Base-by-base conservation (phyloP, 768 basidiomycete genomes). In the Boletus pseudopeckii region DNA sequence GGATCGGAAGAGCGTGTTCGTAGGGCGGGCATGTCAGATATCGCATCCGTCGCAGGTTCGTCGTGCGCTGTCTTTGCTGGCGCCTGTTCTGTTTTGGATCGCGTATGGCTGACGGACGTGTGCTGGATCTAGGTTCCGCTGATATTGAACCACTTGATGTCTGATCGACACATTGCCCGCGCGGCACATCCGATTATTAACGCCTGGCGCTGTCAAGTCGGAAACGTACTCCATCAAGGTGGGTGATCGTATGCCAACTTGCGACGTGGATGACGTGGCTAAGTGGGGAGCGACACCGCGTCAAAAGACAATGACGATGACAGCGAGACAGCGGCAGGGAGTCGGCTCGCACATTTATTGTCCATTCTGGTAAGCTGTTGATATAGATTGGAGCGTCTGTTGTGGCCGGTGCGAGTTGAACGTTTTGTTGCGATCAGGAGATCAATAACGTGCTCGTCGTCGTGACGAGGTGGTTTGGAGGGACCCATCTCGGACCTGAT, bases 391-490 rank as follows among this genome's bases (percentile, higher is more conserved):
- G 40, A 22, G 17, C 39, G 14, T 36, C 2, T 26, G 6, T 37
- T 11, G 7, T 37, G 18, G 2, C 20, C 52, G 24, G 50, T 32
- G 34, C 6, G 8, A 17, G 26, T n/a, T 36, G 22, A n/a, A 56
- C 10, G 3, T 13, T 22, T 39, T 44, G 37, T 52, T 20, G 30
- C 32, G 30, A 51, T 50, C 59, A 91, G 90, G 90, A 92, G 55
- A 77, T 88, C 20, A 81, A 85, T 54, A 80, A 95, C 61, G 90
- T 97, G 13, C 76, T 98, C 1, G 88, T 99, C 15, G 74, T 98
- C 18, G 96, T 99, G 13, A 92, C 94, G 4, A 84, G 96, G 37
- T 96, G 92, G 72, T 98, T 90, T 65, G 96, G 96, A 14, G 96
- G 96, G 1, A 86, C 88, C 13, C 89, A 91, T 56, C 77, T 99